Evolutionary conservation across 106 monocot genomes (phyloP).

Genomic region (Hemerocallis citrina): DNA sequence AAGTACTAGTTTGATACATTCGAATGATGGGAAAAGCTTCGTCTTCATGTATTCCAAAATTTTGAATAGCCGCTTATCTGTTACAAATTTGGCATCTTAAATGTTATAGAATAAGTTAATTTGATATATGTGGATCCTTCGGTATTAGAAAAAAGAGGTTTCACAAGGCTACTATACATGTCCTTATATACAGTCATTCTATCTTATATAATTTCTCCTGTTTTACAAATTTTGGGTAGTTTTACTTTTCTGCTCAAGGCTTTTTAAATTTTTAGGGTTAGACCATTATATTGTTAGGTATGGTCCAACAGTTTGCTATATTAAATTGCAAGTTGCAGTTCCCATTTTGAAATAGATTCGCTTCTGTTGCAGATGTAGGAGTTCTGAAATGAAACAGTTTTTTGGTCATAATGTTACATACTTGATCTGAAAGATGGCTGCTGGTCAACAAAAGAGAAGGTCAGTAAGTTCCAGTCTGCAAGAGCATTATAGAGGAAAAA

Average conservation of each 20-base stretch:
- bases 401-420: neutral
- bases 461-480: slow-evolving; percentile 24
- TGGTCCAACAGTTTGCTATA: neutral
- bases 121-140: neutral
- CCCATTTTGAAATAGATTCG: neutral
- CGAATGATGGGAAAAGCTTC: no score
- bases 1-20: no score
- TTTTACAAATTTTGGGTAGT: no score
- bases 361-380: neutral
- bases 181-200: neutral
- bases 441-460: slow-evolving; percentile 57
- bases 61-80: no score
- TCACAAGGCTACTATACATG: neutral
- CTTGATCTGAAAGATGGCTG: slow-evolving; percentile 45
- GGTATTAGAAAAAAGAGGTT: neutral
- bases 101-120: neutral
- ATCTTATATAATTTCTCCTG: no score
- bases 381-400: slow-evolving; percentile 6
- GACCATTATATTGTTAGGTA: neutral
- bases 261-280: neutral
- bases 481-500: slow-evolving; percentile 40
- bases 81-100: no score
- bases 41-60: no score
- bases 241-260: neutral
- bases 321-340: neutral